Base-by-base conservation (phyloP, 2,329 filamentous ascomycete species). In the Colletotrichum sp. region DNA sequence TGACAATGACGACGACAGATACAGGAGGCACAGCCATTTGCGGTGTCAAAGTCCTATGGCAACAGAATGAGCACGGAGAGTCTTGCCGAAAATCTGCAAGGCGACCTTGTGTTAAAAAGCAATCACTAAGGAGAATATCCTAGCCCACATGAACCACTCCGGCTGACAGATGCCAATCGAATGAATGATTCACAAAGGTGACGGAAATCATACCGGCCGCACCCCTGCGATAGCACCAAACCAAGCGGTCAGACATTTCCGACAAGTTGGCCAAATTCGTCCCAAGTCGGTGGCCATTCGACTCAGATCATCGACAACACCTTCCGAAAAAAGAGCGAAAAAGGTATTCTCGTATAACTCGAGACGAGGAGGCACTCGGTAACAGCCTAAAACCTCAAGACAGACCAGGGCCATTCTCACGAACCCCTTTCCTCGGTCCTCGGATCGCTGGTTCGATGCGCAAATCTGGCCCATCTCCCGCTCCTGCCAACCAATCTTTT, bases 401-500 rank as follows among this genome's bases (percentile, higher is more conserved):
- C 12, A 67, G 16, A 24, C 21, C 32, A 64, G 30, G 26, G 16
- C 26, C 5, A n/a, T 21, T 67, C 39, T 28, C 39, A 36, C 9
- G 24, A 32, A 57, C 52, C 66, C 66, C 36, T 49, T 63, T 57
- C 32, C 10, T 21, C 34, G 68, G 18, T 60, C 49, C 28, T 39
- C 26, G 60, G 72, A 75, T 66, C 60, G 60, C 59, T 62, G 72
- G 68, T 32, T 52, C 34, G 59, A 70, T 57, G 67, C 62, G 68
- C 34, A 49, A 44, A 71, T 71, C 72, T 55, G 49, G 68, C 21
- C 30, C 60, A 75, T 75, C 72, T 75, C 68, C 62, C 68, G 72
- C 62, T 28, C 71, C 34, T 75, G 67, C 44, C 72, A 75, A 39
- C 72, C 72, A 71, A 75, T 60, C 67, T 71, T 28, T 70, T 52